Conservation (phyloP, 2,329 filamentous ascomycete species). For the Colletotrichum sp. region DNA sequence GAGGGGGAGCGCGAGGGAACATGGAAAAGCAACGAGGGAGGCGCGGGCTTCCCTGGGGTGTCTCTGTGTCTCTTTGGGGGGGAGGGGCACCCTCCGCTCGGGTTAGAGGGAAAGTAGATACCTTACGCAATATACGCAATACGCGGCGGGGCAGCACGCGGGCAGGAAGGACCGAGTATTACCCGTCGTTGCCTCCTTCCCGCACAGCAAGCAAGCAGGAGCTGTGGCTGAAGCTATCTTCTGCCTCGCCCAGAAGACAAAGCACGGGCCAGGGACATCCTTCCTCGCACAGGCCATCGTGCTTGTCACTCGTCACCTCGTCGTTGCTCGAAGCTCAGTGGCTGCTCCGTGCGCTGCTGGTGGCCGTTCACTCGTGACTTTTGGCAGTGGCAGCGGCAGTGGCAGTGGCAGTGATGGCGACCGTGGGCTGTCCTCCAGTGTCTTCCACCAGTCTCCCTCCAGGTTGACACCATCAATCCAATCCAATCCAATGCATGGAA, state of each 20-base stretch:
- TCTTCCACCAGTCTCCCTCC: not conserved
- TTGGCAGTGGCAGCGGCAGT: not conserved
- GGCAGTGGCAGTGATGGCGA: not conserved
- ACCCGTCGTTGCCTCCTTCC: not conserved
- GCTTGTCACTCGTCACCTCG: slow-evolving; percentile 18
- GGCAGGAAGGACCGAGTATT: not conserved
- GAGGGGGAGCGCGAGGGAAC: slow-evolving; percentile 9
- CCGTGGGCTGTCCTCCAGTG: not conserved
- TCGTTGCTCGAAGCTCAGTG: slow-evolving; percentile 10
- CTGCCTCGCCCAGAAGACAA: not conserved
- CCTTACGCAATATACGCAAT: not conserved
- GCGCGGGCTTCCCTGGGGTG: not conserved
- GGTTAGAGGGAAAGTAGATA: not conserved
- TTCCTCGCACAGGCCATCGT: not conserved
- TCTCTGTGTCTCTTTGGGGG: not conserved
- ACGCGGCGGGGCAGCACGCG: not conserved
- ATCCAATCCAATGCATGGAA: not conserved
- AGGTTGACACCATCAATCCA: not conserved
- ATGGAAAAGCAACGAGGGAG: slow-evolving; percentile 23
- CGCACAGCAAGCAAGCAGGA: not conserved
- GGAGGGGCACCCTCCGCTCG: not conserved
- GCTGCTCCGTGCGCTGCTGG: slow-evolving; percentile 8
- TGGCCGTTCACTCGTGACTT: not conserved
- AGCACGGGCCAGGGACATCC: not conserved
- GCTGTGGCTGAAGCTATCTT: not conserved